Evolutionary conservation across 2,329 filamentous ascomycete species (phyloP).

Genomic region (Colletotrichum trifolii): DNA sequence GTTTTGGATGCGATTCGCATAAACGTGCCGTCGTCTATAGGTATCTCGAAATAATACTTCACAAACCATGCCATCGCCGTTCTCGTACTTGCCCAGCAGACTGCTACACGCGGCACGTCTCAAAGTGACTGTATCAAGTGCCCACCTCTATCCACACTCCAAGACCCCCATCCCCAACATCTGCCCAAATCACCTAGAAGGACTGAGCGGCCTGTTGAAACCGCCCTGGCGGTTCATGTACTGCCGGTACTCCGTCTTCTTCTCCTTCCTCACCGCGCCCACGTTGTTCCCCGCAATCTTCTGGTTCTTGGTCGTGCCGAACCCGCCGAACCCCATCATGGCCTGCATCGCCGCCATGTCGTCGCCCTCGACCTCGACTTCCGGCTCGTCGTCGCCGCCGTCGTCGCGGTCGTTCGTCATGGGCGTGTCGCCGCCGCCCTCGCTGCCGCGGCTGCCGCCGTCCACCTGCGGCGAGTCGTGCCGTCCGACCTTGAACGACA

Average conservation of each 20-base stretch:
- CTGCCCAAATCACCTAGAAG: constrained; percentile 49
- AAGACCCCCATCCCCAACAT: not conserved
- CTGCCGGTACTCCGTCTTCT: constrained; percentile 94
- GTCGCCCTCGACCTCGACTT: constrained; percentile 69
- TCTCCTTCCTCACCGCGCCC: constrained; percentile 87
- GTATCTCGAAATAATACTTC: constrained; percentile 19
- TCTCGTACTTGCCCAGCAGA: too few species aligned
- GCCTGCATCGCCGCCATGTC: constrained; percentile 80
- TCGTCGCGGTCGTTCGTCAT: constrained; percentile 33
- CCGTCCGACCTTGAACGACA: constrained; percentile 51
- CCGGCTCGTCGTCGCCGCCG: constrained; percentile 52
- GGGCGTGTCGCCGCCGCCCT: constrained; percentile 34
- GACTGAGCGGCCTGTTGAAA: constrained; percentile 83
- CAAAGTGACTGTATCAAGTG: too few species aligned
- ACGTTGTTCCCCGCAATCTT: constrained; percentile 90
- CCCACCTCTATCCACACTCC: too few species aligned
- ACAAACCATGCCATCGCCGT: not conserved
- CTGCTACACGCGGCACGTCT: too few species aligned
- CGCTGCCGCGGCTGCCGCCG: constrained; percentile 36
- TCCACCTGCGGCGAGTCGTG: constrained; percentile 42
- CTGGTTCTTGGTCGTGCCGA: constrained; percentile 87
- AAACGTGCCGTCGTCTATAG: constrained; percentile 12
- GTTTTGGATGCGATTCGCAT: not conserved
- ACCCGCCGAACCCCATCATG: constrained; percentile 90
- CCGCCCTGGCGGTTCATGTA: constrained; percentile 92